Conservation (phyloP, 768 basidiomycete species). For the Tricholoma sp. region DNA sequence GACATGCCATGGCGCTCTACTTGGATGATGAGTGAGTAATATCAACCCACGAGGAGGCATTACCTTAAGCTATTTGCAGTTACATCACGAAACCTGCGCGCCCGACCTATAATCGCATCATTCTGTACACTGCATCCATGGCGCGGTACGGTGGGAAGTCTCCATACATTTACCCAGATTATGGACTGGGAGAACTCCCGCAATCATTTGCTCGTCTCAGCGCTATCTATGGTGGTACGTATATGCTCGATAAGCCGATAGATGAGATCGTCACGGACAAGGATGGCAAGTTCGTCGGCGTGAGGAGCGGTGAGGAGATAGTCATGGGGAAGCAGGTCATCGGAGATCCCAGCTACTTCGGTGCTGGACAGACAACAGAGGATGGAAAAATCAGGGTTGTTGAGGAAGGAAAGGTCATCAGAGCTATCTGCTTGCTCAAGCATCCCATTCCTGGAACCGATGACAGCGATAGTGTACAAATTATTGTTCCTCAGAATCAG, state of each 20-base stretch:
- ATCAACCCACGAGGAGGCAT: neutral
- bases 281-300: slow-evolving; percentile 89
- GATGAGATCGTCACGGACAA: slow-evolving; percentile 84
- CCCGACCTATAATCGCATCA: slow-evolving; percentile 87
- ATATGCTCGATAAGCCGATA: slow-evolving; percentile 97
- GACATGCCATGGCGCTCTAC: slow-evolving; percentile 98
- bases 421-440: slow-evolving; percentile 97
- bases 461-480: slow-evolving; percentile 90
- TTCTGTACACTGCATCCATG: slow-evolving; percentile 98
- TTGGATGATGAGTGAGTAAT: slow-evolving; percentile 88
- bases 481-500: slow-evolving; percentile 99
- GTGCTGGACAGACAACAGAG: slow-evolving; percentile 57
- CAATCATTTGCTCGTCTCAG: slow-evolving; percentile 98
- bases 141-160: slow-evolving; percentile 94
- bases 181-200: slow-evolving; percentile 97
- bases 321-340: slow-evolving; percentile 98
- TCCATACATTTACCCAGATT: slow-evolving; percentile 98
- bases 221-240: slow-evolving; percentile 98
- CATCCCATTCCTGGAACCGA: slow-evolving; percentile 98
- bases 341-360: slow-evolving; percentile 97
- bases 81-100: slow-evolving; percentile 93
- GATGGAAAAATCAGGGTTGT: slow-evolving; percentile 82
- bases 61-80: slow-evolving; percentile 35
- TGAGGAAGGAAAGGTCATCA: slow-evolving; percentile 90
- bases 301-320: slow-evolving; percentile 82